Evolutionary conservation across 2,329 filamentous ascomycete genomes (phyloP).

Genomic region (Clonostachys chloroleuca): DNA sequence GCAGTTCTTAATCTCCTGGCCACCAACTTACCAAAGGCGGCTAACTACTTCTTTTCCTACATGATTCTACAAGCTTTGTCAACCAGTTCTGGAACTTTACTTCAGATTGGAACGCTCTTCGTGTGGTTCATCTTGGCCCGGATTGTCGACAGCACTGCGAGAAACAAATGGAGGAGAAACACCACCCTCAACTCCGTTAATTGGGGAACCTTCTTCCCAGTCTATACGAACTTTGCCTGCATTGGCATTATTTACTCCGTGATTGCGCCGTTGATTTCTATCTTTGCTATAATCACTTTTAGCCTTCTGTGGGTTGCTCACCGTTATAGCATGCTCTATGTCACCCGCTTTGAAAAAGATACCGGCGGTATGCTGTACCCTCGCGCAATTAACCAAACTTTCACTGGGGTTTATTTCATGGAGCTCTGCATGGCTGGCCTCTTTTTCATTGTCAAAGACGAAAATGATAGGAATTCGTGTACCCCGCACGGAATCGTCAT

Average conservation of each 20-base stretch:
- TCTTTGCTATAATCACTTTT: slow-evolving; percentile 94
- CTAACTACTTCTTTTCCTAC: slow-evolving; percentile 98
- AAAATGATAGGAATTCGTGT: slow-evolving; percentile 50
- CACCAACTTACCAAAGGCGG: slow-evolving; percentile 73
- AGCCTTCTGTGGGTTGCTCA: slow-evolving; percentile 89
- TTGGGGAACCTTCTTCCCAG: slow-evolving; percentile 93
- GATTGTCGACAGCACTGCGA: slow-evolving; percentile 75
- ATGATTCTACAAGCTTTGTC: slow-evolving; percentile 93
- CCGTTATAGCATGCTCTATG: slow-evolving; percentile 95
- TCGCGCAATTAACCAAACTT: slow-evolving; percentile 89
- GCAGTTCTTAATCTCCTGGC: slow-evolving; percentile 70
- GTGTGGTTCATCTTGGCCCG: slow-evolving; percentile 79
- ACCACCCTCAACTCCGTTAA: slow-evolving; percentile 71
- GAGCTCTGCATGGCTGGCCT: slow-evolving; percentile 85
- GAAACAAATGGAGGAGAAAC: slow-evolving; percentile 81
- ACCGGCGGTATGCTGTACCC: slow-evolving; percentile 92
- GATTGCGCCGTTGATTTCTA: slow-evolving; percentile 81
- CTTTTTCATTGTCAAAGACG: slow-evolving; percentile 73
- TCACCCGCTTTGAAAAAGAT: slow-evolving; percentile 83
- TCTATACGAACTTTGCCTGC: slow-evolving; percentile 94
- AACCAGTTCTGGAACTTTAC: slow-evolving; percentile 81
- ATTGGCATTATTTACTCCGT: slow-evolving; percentile 88
- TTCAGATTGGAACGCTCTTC: slow-evolving; percentile 76
- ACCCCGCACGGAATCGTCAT: slow-evolving; percentile 78
- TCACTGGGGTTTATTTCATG: slow-evolving; percentile 93